Evolutionary conservation across 192 early-diverging fungal genomes (phyloP), one percentile per base, ranked within the genome.

Genomic region (Irineochytrium annulatum): DNA sequence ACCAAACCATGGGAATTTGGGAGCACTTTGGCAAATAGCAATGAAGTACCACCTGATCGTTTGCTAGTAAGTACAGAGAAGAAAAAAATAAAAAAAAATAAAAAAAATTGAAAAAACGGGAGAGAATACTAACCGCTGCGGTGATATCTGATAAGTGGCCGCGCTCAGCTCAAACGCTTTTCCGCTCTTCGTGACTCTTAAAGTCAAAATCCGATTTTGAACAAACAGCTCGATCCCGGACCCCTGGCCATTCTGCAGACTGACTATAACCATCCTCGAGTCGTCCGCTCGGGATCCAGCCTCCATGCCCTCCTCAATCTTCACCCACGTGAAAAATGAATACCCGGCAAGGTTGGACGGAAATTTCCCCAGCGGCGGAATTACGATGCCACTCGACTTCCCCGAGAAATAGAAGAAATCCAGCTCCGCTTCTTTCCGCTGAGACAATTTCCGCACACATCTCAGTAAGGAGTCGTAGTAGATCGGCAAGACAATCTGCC

Each of bases 321-420:
- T 62, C 45, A 77, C 34, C 76, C 76, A 77, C 1, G 58, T 49
- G 22, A 56, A 28, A 34, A 74, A 71, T 4, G 70, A 59, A 53
- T 70, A 77, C 3, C 76, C 76, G 17, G 22, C 52, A 14, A 46
- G 53, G 28, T 43, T 45, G 5, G 35, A 19, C 8, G 72, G 72
- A 68, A 68, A 77, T 29, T 63, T 67, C 37, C 60, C 64, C 3
- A 65, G 20, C 28, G 34, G 33, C 8, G 70, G 63, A 6, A 70
- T 3, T 5, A 60, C 30, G 11, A 77, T 62, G 1, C 76, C 76
- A n/a, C 61, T 59, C 11, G 39, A 43, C 31, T 51, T 27, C 5
- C 71, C 76, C 4, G 64, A 59, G 52, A 71, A 77, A n/a, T 67
- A 65, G 52, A 71, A 77, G 45, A 73, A 66, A 43, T 77, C 71